phyloP scores from a whole-genome alignment of 176 grass and related monocot species.

The Puccinellia tenuiflora region DNA sequence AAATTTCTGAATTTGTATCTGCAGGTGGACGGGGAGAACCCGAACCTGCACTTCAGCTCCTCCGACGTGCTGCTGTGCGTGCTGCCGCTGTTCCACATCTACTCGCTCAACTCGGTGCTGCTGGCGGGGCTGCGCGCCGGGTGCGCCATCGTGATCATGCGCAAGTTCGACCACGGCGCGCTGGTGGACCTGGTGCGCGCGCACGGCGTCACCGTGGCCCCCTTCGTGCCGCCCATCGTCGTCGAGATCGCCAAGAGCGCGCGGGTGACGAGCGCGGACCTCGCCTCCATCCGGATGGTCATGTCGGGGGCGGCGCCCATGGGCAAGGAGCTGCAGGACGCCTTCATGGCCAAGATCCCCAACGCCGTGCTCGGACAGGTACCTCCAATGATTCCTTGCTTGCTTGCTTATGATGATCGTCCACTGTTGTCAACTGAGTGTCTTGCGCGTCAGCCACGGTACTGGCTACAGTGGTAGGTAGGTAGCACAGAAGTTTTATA shows the following conservation, averaged over 20 bases:
- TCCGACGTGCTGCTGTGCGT: constrained; percentile 76
- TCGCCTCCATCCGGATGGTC: constrained; percentile 77
- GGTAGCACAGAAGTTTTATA: not conserved
- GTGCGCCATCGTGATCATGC: constrained; percentile 65
- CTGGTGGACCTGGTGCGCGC: constrained; percentile 70
- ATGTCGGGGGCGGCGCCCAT: constrained; percentile 89
- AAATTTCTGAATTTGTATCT: too few relatives aligned
- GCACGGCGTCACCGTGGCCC: constrained; percentile 59
- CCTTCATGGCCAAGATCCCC: constrained; percentile 84
- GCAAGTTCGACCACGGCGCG: constrained; percentile 72
- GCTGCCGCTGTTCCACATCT: constrained; percentile 97
- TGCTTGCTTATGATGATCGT: not conserved
- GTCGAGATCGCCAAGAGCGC: constrained; percentile 91
- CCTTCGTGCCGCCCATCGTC: constrained; percentile 89
- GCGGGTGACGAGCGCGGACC: constrained; percentile 41
- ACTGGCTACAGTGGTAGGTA: not conserved
- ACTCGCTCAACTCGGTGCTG: constrained; percentile 93
- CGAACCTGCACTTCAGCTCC: constrained; percentile 59
- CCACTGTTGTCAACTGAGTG: not conserved
- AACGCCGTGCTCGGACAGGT: constrained; percentile 88
- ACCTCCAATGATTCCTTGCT: not conserved
- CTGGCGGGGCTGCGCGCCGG: constrained; percentile 73
- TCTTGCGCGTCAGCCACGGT: not conserved
- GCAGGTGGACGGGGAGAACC: constrained; percentile 76
- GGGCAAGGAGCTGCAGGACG: constrained; percentile 86